Base-by-base conservation (phyloP, 2,329 filamentous ascomycete species). In the Diaporthe citri region DNA sequence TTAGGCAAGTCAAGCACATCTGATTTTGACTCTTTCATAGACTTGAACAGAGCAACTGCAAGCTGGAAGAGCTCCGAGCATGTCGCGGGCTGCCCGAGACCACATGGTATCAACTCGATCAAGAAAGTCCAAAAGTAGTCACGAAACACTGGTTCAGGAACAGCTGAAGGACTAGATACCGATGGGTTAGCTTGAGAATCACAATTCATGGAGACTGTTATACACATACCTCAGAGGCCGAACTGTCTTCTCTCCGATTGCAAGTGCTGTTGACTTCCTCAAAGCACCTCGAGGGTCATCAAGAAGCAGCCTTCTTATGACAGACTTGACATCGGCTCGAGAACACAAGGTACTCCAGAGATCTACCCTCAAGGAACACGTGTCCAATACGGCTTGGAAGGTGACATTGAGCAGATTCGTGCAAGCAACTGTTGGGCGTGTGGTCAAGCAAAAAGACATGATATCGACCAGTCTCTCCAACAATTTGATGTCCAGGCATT, bases 111-210 rank as follows among this genome's bases (percentile, higher is more conserved):
- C 39, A 87, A 79, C 17, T 79, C 79, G 10, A 82, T 81, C 13
- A 87, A 77, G 12, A 86, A 76, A 1, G 87, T 85, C 88, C 88
- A 90, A 75, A 90, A 87, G 46, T 87, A 83, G 22, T 83, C 80
- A 20, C 85, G 83, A 72, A 89, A 86, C 17, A 85, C 83, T 4
- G 81, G 76, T 4, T 84, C 79, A 13, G 79, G 79, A 17, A 85
- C 80, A 20, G 78, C 77, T 7, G 79, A 77, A 75, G 78, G 76
- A 74, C 80, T 75, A 76, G n/a, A 67, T 71, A 79, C 34, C 39
- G 36, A 39, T 0, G 25, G 48, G 43, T 74, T 43, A 75, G 64
- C 66, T 25, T 36, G 51, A 76, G 51, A 36, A 72, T 75, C 64
- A 76, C 79, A 13, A 51, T 71, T 36, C 7, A 20, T 46, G 22